Evolutionary conservation across 768 basidiomycete genomes (phyloP).

Genomic region (Naganishia onofrii): DNA sequence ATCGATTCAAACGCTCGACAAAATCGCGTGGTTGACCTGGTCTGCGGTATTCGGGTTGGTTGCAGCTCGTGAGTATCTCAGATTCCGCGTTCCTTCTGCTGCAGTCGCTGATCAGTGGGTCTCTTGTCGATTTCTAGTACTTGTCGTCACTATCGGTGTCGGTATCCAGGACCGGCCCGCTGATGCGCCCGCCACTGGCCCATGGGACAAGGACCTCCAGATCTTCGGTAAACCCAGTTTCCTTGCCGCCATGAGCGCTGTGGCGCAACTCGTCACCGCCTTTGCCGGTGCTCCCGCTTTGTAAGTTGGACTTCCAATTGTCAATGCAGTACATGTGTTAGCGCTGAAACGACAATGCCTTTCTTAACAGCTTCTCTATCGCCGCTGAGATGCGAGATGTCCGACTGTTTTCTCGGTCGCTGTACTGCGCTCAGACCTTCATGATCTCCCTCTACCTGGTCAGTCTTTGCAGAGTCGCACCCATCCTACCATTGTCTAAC

Average conservation of each 20-base stretch:
- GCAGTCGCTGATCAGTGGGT: not conserved
- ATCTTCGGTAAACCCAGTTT: constrained; percentile 37
- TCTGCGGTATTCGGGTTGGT: constrained; percentile 37
- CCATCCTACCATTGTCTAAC: not conserved
- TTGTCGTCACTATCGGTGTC: constrained; percentile 40
- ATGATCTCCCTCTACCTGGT: constrained; percentile 31
- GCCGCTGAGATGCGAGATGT: constrained; percentile 34
- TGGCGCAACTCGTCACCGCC: constrained; percentile 48
- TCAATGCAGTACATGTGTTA: not conserved
- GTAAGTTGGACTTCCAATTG: constrained; percentile 1
- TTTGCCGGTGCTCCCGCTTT: constrained; percentile 42
- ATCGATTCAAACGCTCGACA: constrained; percentile 46
- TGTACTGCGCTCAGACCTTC: constrained; percentile 27
- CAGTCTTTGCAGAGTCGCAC: not conserved
- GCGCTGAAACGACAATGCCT: not conserved
- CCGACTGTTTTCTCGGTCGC: constrained; percentile 25
- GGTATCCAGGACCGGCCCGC: constrained; percentile 37
- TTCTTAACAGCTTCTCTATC: constrained; percentile 25
- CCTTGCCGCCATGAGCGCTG: constrained; percentile 48
- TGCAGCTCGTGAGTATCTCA: constrained; percentile 21
- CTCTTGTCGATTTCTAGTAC: constrained; percentile 26
- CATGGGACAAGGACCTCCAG: constrained; percentile 38
- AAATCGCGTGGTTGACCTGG: constrained; percentile 47
- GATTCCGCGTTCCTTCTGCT: not conserved
- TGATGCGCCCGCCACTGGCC: constrained; percentile 30